A percentile compares a stretch with the other conserved stretches of the same genome.
These are phyloP conservation scores for Podaxis sp. DNA, from an alignment of 768 basidiomycete species.

Conservation along the genomic window DNA sequence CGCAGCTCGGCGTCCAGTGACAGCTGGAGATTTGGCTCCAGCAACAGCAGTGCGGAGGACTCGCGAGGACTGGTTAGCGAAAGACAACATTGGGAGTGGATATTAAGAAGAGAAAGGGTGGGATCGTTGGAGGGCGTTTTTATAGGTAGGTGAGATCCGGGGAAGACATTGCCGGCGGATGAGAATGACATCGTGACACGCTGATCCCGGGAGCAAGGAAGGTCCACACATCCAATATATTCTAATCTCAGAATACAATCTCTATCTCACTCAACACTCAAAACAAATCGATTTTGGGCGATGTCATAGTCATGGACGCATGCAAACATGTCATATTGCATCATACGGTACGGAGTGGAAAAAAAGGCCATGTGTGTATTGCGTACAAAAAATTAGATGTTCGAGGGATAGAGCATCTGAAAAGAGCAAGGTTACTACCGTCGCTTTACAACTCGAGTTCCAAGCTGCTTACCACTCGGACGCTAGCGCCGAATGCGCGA, in stretches of 20 bases:
- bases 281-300: background rate
- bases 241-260: background rate
- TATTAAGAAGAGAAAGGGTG: background rate
- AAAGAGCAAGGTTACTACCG: constrained; percentile 3
- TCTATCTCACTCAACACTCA: background rate
- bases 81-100: constrained; percentile 5
- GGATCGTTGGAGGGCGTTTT: background rate
- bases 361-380: constrained; percentile 33
- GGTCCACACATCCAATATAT: background rate
- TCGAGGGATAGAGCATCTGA: constrained; percentile 93
- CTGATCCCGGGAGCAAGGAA: background rate
- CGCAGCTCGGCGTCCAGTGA: constrained; percentile 18
- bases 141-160: constrained; percentile 11
- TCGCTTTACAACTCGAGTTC: background rate
- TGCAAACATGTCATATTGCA: constrained; percentile 48
- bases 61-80: constrained; percentile 8
- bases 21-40: background rate
- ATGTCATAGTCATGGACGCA: constrained; percentile 26
- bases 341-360: constrained; percentile 36
- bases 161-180: constrained; percentile 7
- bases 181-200: constrained; percentile 3
- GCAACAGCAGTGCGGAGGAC: constrained; percentile 7
- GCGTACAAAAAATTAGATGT: constrained; percentile 49
- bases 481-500: constrained; percentile 88
- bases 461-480: constrained; percentile 73